phyloP scores from a whole-genome alignment of 2,329 filamentous ascomycete genomes.

The Pseudocercospora vitis region DNA sequence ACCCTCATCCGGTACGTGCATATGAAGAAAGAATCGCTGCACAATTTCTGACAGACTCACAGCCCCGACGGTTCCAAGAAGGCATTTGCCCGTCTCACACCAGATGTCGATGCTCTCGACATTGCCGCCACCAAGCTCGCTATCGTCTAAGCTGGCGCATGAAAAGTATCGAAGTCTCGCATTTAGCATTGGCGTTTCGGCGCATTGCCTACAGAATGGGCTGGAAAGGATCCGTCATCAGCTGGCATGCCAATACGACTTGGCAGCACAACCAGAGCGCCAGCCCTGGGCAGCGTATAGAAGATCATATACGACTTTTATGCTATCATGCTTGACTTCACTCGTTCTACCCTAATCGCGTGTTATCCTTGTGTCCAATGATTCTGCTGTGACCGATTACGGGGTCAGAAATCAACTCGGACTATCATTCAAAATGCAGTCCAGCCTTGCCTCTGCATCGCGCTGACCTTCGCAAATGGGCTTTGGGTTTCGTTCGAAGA shows the following conservation, averaged over 20 bases:
- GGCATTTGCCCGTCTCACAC: conserved; percentile 92
- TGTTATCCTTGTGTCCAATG: too few species aligned
- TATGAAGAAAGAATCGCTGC: not conserved
- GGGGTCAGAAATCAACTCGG: too few species aligned
- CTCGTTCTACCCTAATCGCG: too few species aligned
- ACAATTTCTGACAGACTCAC: conserved; percentile 22
- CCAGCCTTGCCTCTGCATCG: too few species aligned
- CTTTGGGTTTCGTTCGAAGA: too few species aligned
- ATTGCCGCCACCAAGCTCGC: conserved; percentile 98
- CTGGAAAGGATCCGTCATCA: conserved; percentile 8
- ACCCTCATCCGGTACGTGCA: conserved; percentile 81
- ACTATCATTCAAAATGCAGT: too few species aligned
- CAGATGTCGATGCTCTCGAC: conserved; percentile 97
- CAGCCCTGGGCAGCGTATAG: conserved; percentile 14
- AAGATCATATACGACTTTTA: conserved; percentile 21
- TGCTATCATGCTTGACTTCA: conserved; percentile 22
- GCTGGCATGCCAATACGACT: conserved; percentile 12
- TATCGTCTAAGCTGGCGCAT: conserved; percentile 71
- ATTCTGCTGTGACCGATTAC: too few species aligned
- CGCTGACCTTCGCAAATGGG: too few species aligned
- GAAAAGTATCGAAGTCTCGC: conserved; percentile 36
- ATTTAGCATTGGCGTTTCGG: conserved; percentile 30
- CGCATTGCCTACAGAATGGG: conserved; percentile 11
- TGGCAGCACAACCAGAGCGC: conserved; percentile 9
- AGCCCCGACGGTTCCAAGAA: conserved; percentile 98